phyloP scores from a whole-genome alignment of 2,329 filamentous ascomycete species.

The Chalaropsis thielavioides region DNA sequence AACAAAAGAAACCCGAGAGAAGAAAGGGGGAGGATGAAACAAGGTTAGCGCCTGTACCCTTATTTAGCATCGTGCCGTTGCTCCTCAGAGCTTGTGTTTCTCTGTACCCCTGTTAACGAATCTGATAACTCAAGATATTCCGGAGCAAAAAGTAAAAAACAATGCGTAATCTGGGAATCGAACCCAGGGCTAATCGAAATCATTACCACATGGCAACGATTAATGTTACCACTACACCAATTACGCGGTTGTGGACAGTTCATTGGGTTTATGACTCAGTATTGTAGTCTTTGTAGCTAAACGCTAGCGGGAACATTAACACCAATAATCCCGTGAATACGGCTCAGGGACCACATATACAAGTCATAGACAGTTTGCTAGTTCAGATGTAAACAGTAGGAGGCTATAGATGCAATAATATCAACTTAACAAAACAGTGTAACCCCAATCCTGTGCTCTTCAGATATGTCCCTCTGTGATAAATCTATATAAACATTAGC shows the following conservation, averaged over 20 bases:
- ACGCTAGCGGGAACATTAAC: not conserved
- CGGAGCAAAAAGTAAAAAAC: not conserved
- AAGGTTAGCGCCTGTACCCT: no score
- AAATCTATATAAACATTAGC: no score
- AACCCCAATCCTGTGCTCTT: not conserved
- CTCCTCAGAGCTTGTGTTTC: no score
- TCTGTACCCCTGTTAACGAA: no score
- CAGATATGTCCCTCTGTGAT: not conserved
- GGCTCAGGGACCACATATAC: no score
- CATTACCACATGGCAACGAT: not conserved
- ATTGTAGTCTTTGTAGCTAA: not conserved
- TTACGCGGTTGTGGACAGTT: not conserved
- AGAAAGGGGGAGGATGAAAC: no score
- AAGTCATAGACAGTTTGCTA: no score
- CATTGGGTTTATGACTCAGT: not conserved
- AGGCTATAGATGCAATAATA: not conserved
- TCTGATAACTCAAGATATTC: not conserved
- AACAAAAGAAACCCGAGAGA: no score
- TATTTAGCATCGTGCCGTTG: no score
- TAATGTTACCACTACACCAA: conserved; percentile 7
- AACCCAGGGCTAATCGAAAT: conserved; percentile 6
- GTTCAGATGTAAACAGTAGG: no score
- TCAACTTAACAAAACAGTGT: not conserved
- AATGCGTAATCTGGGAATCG: conserved; percentile 3
- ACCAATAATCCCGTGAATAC: no score